Percentiles rank a stretch among this genome's conserved stretches.
Conservation (phyloP, 2,329 filamentous ascomycete genomes). For the Ramularia endophylla region DNA sequence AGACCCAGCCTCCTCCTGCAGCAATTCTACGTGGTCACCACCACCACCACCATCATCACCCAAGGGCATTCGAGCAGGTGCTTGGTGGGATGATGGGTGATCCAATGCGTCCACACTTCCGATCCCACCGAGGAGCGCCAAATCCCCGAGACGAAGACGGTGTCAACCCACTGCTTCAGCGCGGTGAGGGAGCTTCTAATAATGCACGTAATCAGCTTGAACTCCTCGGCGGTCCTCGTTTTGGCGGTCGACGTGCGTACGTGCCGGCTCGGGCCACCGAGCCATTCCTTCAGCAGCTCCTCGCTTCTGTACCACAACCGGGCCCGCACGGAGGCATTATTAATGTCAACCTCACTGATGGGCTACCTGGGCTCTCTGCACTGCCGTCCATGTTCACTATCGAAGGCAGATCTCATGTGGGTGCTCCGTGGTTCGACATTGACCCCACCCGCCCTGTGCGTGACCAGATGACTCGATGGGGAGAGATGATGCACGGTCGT, state of each 20-base stretch:
- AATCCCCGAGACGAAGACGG: conserved; percentile 63
- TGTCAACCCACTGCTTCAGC: conserved; percentile 74
- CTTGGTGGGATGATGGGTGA: conserved; percentile 23
- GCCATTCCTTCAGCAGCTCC: conserved; percentile 2
- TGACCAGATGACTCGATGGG: conserved; percentile 18
- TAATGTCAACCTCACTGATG: conserved; percentile 23
- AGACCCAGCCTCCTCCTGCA: conserved; percentile 16
- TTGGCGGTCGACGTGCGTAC: conserved; percentile 17
- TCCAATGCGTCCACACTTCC: conserved; percentile 15
- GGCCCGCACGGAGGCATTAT: no score
- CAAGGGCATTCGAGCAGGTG: conserved; percentile 22
- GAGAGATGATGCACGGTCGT: conserved; percentile 41
- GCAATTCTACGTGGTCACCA: conserved; percentile 18
- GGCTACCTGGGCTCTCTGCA: conserved; percentile 12
- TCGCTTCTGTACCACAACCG: no score
- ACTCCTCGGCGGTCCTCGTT: conserved; percentile 7
- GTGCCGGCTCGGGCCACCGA: conserved; percentile 18
- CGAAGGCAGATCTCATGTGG: conserved; percentile 12
- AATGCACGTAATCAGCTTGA: conserved; percentile 16
- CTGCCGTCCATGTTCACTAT: conserved; percentile 21
- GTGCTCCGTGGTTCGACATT: conserved; percentile 22
- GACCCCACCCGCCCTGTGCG: conserved; percentile 22
- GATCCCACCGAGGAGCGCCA: conserved; percentile 30
- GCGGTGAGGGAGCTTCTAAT: conserved; percentile 32
- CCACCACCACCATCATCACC: conserved; percentile 23